phyloP scores from a whole-genome alignment of 202 grass and related monocot species.

The Digitaria exilis region DNA sequence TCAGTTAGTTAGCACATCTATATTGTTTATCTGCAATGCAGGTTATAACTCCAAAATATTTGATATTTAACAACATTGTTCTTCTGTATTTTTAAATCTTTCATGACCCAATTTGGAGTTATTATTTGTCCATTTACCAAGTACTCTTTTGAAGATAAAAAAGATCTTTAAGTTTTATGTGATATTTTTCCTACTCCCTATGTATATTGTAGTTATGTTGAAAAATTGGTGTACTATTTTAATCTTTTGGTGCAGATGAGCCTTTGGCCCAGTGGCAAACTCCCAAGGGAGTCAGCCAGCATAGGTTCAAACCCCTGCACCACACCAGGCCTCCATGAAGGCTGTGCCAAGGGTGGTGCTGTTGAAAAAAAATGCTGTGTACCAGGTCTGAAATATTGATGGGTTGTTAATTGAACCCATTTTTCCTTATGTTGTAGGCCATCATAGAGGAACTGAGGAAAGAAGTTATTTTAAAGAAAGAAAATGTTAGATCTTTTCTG shows the following conservation, averaged over 20 bases:
- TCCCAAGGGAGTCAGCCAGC: too few species aligned
- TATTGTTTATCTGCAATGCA: not conserved
- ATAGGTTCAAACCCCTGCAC: too few species aligned
- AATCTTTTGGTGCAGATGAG: not conserved
- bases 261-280: too few species aligned
- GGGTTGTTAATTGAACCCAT: not conserved
- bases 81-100: not conserved
- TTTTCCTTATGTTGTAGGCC: conserved; percentile 47
- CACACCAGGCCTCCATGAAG: too few species aligned
- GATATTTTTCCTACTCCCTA: not conserved
- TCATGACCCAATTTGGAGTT: not conserved
- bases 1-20: not conserved
- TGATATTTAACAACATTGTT: not conserved
- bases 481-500: conserved; percentile 53
- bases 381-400: conserved; percentile 10
- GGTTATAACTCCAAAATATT: not conserved
- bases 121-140: not conserved
- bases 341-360: too few species aligned
- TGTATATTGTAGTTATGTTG: conserved; percentile 8
- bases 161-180: too few species aligned
- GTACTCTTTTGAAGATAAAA: not conserved
- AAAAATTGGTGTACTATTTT: not conserved
- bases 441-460: conserved; percentile 66
- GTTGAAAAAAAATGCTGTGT: not conserved
- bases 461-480: conserved; percentile 58